Conservation (phyloP, 495 filamentous ascomycete genomes). For the Paragyromitra xinjiangensis region DNA sequence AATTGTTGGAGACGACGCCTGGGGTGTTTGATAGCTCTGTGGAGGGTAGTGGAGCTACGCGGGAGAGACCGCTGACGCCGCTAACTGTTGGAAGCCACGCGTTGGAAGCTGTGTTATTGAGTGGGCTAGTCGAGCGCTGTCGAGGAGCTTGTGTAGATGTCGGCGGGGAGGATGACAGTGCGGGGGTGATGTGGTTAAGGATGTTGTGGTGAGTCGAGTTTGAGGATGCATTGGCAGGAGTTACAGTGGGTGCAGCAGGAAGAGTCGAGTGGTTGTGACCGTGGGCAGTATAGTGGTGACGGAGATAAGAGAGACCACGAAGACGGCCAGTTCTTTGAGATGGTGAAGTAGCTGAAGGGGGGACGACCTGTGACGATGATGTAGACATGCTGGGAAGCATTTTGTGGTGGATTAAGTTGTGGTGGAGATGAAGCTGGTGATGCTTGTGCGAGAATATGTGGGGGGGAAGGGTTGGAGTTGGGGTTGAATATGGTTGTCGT, state of each 20-base stretch:
- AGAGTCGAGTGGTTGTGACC: constrained; percentile 51
- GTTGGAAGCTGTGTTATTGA: constrained; percentile 58
- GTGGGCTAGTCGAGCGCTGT: constrained; percentile 54
- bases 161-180: constrained; percentile 61
- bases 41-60: constrained; percentile 57
- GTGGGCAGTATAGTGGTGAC: constrained; percentile 52
- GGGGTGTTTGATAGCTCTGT: constrained; percentile 52
- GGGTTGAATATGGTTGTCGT: constrained; percentile 22
- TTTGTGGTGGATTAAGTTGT: constrained; percentile 7
- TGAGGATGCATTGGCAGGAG: constrained; percentile 51
- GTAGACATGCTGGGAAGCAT: constrained; percentile 46
- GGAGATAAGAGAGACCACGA: constrained; percentile 55
- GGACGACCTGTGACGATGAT: constrained; percentile 34
- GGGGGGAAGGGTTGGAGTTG: not conserved
- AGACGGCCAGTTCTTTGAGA: constrained; percentile 51
- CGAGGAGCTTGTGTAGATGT: constrained; percentile 53
- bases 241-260: constrained; percentile 53
- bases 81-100: constrained; percentile 61
- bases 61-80: constrained; percentile 59
- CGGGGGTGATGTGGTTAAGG: constrained; percentile 60
- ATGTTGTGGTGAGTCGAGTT: constrained; percentile 42
- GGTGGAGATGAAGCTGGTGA: not conserved
- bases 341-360: constrained; percentile 31
- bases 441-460: not conserved
- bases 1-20: constrained; percentile 50